Conservation (phyloP, 202 grass and related monocot genomes). For the Panicum hallii region DNA sequence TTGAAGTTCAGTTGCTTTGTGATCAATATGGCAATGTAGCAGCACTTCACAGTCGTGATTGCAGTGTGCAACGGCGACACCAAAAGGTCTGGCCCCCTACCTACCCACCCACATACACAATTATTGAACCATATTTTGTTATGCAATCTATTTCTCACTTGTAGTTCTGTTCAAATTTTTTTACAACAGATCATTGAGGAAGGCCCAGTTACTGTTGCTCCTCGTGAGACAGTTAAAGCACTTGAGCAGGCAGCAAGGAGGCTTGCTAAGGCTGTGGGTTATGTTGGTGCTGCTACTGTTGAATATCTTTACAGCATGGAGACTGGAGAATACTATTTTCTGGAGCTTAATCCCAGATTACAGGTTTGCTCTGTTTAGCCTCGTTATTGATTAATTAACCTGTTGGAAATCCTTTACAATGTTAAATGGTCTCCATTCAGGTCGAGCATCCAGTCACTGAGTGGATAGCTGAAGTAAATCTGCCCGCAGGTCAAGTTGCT, state of each 20-base stretch:
- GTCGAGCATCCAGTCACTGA: conserved; percentile 90
- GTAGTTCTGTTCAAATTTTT: conserved; percentile 27
- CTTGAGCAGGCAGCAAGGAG: conserved; percentile 87
- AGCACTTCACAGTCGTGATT: conserved; percentile 89
- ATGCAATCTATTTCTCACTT: conserved; percentile 9
- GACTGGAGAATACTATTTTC: conserved; percentile 87
- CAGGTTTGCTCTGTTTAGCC: conserved; percentile 62
- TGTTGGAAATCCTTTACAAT: conserved; percentile 14
- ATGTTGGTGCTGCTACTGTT: conserved; percentile 89
- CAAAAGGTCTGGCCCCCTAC: conserved; percentile 61
- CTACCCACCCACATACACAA: not conserved
- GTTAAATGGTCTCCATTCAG: conserved; percentile 50
- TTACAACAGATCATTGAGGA: conserved; percentile 80
- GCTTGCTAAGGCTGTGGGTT: conserved; percentile 85
- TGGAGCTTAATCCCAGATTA: conserved; percentile 83
- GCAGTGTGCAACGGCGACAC: conserved; percentile 83
- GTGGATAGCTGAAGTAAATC: conserved; percentile 84
- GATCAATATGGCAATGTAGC: conserved; percentile 86
- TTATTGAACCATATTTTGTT: conserved; percentile 32
- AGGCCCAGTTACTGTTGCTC: conserved; percentile 84
- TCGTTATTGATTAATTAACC: conserved; percentile 25
- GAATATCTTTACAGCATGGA: conserved; percentile 96
- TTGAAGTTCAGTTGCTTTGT: conserved; percentile 90
- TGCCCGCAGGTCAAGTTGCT: conserved; percentile 87
- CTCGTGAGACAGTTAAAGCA: conserved; percentile 74